phyloP scores from a whole-genome alignment of 2,329 filamentous ascomycete genomes.

The Fusarium sp. region DNA sequence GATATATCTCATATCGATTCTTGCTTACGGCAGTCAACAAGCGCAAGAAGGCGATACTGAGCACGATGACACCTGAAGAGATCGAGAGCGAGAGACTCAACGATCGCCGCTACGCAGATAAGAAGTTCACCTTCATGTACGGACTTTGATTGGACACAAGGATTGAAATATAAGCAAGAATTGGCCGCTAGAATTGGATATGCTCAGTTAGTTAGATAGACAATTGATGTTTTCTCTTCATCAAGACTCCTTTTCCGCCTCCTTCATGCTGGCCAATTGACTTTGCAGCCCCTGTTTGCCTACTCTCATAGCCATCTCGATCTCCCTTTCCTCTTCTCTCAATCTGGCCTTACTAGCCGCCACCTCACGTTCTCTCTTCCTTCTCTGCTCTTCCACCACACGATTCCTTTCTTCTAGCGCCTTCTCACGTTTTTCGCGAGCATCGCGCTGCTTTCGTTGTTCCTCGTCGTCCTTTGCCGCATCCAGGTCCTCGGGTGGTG shows the following conservation, averaged over 20 bases:
- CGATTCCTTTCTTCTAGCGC: slow-evolving; percentile 74
- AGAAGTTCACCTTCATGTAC: slow-evolving; percentile 46
- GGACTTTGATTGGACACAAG: slow-evolving; percentile 32
- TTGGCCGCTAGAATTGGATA: slow-evolving; percentile 11
- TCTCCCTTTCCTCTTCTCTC: slow-evolving; percentile 73
- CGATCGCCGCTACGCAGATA: slow-evolving; percentile 43
- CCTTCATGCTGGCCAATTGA: slow-evolving; percentile 60
- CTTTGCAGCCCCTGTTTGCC: slow-evolving; percentile 73
- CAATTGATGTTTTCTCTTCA: background rate
- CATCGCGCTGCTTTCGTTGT: slow-evolving; percentile 60
- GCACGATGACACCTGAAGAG: slow-evolving; percentile 37
- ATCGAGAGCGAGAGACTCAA: slow-evolving; percentile 43
- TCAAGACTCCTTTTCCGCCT: slow-evolving; percentile 38
- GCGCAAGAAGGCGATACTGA: slow-evolving; percentile 31
- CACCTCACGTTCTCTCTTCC: slow-evolving; percentile 67
- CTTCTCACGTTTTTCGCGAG: slow-evolving; percentile 69
- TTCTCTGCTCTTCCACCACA: slow-evolving; percentile 71
- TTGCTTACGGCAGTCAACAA: slow-evolving; percentile 37
- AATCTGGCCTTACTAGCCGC: slow-evolving; percentile 70
- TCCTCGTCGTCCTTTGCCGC: slow-evolving; percentile 63
- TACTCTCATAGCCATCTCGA: slow-evolving; percentile 76
- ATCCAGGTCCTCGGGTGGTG: slow-evolving; percentile 61
- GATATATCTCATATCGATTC: slow-evolving; percentile 41
- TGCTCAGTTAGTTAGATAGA: slow-evolving; percentile 20
- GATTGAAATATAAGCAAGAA: background rate